Conservation (phyloP, 2,329 filamentous ascomycete genomes). For the Erysiphe pulchra region DNA sequence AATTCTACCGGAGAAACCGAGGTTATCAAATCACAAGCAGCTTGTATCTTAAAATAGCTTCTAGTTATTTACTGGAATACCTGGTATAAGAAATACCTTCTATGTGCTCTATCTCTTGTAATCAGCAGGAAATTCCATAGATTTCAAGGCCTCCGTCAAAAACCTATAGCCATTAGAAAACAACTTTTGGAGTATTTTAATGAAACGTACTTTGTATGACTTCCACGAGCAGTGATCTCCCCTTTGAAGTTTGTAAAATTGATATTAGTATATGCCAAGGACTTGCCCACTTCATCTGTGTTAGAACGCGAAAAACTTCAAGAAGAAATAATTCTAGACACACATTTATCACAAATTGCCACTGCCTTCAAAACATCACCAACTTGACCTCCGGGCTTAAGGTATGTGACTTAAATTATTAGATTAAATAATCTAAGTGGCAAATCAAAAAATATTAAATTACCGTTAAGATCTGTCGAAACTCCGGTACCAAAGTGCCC, state of each 20-base stretch:
- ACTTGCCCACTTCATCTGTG: slow-evolving; percentile 29
- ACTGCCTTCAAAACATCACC: slow-evolving; percentile 30
- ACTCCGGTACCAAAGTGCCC: slow-evolving; percentile 37
- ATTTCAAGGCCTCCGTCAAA: too few species aligned
- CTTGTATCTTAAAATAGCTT: too few species aligned
- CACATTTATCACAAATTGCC: slow-evolving; percentile 36
- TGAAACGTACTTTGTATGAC: slow-evolving; percentile 31
- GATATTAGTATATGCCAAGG: slow-evolving; percentile 32
- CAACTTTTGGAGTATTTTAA: too few species aligned
- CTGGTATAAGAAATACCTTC: too few species aligned
- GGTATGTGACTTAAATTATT: slow-evolving; percentile 27
- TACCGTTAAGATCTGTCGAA: slow-evolving; percentile 38
- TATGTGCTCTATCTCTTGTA: too few species aligned
- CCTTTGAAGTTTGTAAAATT: slow-evolving; percentile 32
- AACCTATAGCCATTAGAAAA: too few species aligned
- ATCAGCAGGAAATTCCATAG: too few species aligned
- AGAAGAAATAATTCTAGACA: not conserved
- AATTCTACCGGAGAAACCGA: too few species aligned
- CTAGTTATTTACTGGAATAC: too few species aligned
- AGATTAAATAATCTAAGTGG: not conserved
- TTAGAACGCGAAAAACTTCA: not conserved
- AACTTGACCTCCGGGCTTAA: slow-evolving; percentile 28
- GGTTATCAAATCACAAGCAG: too few species aligned
- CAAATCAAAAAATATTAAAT: not conserved
- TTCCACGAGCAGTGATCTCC: slow-evolving; percentile 33